These are phyloP conservation scores for Beta vulgaris DNA, from an alignment of 148 eudicot species.

Conservation along the genomic window DNA sequence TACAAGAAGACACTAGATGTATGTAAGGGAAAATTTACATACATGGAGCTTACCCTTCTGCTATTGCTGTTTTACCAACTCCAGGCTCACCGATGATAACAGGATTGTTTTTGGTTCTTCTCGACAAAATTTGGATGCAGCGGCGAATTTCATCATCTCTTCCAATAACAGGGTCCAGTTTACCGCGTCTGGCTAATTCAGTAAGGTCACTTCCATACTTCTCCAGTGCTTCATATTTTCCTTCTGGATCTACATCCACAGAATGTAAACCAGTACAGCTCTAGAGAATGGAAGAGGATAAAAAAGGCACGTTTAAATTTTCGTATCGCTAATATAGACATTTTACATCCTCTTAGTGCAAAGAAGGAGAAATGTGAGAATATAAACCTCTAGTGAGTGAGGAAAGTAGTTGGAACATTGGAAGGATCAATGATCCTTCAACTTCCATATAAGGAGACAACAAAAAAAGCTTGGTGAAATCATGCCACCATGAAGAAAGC, in stretches of 20 bases:
- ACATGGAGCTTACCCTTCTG: slow-evolving; percentile 71
- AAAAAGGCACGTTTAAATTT: not conserved
- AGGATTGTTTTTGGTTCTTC: slow-evolving; percentile 96
- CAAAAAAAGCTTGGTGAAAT: not conserved
- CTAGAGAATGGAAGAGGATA: not conserved
- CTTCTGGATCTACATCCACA: slow-evolving; percentile 69
- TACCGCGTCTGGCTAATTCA: slow-evolving; percentile 90
- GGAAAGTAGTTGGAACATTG: not conserved
- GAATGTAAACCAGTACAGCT: slow-evolving; percentile 1
- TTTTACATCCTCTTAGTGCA: not conserved
- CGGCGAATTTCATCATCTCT: slow-evolving; percentile 98
- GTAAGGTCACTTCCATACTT: slow-evolving; percentile 95
- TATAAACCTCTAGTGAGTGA: not conserved
- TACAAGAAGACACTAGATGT: not conserved
- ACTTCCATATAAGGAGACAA: not conserved
- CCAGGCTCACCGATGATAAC: slow-evolving; percentile 99
- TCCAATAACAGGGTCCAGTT: slow-evolving; percentile 96
- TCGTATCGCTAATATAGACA: not conserved
- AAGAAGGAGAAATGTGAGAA: not conserved
- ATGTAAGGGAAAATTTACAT: not conserved
- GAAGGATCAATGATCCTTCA: not conserved
- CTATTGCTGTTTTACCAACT: slow-evolving; percentile 98
- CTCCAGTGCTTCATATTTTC: slow-evolving; percentile 88
- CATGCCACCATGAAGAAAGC: not conserved
- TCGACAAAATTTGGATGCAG: slow-evolving; percentile 87